These are phyloP conservation scores for Mortierella sp. DNA, from an alignment of 371 early-diverging fungal genomes.

Conservation along the genomic window DNA sequence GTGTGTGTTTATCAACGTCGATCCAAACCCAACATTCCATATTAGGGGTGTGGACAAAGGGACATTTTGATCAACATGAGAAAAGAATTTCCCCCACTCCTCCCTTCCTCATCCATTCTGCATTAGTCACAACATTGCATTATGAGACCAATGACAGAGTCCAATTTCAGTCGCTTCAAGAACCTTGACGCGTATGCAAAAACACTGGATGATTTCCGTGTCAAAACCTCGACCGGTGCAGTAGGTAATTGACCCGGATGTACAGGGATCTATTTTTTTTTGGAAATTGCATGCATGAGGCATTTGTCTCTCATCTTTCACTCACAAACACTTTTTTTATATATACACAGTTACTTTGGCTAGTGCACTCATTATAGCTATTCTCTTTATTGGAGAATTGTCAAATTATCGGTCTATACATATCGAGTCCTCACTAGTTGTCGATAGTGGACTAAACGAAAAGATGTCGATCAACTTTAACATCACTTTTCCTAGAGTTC, in stretches of 20 bases:
- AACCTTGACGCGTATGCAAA: conserved; percentile 96
- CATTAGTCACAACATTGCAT: neutral
- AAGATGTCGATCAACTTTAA: conserved; percentile 91
- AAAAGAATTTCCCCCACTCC: neutral
- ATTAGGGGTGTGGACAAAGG: too few relatives aligned
- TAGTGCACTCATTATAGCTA: conserved; percentile 77
- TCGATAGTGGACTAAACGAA: conserved; percentile 89
- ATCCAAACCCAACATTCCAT: too few relatives aligned
- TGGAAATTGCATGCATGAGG: neutral
- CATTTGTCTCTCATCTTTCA: too few relatives aligned
- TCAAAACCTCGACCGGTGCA: conserved; percentile 91
- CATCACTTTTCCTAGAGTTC: conserved; percentile 91
- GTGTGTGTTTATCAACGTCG: too few relatives aligned
- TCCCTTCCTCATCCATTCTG: neutral
- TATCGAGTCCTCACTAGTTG: conserved; percentile 81
- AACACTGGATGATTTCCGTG: conserved; percentile 94
- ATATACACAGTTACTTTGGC: conserved; percentile 79
- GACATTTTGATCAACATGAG: too few relatives aligned
- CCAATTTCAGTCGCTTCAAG: conserved; percentile 58
- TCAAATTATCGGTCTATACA: conserved; percentile 78
- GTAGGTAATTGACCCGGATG: conserved; percentile 62
- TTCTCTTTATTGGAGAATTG: conserved; percentile 86
- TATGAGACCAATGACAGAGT: neutral
- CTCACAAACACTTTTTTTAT: neutral
- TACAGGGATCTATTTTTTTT: neutral